phyloP scores from a whole-genome alignment of 331 rosid species.

The Arachis monticola region DNA sequence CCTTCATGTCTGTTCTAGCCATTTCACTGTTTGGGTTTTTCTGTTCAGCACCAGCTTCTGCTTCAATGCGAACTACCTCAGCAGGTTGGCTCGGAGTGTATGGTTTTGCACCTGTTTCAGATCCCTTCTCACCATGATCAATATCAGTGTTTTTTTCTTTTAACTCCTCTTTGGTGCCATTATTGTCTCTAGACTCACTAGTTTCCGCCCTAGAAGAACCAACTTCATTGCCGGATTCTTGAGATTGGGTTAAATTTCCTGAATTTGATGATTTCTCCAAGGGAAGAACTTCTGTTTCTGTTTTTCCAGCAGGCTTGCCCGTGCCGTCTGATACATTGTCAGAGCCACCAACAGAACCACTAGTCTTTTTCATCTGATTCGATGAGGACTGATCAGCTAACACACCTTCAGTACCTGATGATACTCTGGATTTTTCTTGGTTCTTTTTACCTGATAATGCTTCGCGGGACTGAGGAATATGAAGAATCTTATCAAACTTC shows the following conservation, averaged over 20 bases:
- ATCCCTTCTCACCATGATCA: conserved; percentile 51
- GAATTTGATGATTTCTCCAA: conserved; percentile 50
- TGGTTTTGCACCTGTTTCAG: conserved; percentile 48
- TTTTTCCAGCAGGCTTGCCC: conserved; percentile 50
- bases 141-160: conserved; percentile 47
- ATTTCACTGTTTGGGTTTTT: conserved; percentile 46
- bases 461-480: conserved; percentile 46
- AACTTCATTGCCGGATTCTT: conserved; percentile 45
- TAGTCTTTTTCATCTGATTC: conserved; percentile 49
- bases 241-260: conserved; percentile 45
- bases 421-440: conserved; percentile 52
- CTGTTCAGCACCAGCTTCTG: conserved; percentile 48
- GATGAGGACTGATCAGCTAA: conserved; percentile 53
- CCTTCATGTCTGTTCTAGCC: conserved; percentile 49
- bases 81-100: conserved; percentile 46
- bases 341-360: conserved; percentile 46
- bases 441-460: conserved; percentile 52
- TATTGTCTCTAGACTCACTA: conserved; percentile 45
- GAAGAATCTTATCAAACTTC: conserved; percentile 58
- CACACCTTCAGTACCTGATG: conserved; percentile 52
- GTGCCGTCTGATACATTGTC: conserved; percentile 44
- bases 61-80: conserved; percentile 45
- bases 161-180: conserved; percentile 43
- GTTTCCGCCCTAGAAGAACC: conserved; percentile 50
- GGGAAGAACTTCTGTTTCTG: conserved; percentile 52